Percentiles rank a stretch among this genome's conserved stretches.
phyloP scores from a whole-genome alignment of 352 stramenopile species.

The Phytophthora hibernalis region DNA sequence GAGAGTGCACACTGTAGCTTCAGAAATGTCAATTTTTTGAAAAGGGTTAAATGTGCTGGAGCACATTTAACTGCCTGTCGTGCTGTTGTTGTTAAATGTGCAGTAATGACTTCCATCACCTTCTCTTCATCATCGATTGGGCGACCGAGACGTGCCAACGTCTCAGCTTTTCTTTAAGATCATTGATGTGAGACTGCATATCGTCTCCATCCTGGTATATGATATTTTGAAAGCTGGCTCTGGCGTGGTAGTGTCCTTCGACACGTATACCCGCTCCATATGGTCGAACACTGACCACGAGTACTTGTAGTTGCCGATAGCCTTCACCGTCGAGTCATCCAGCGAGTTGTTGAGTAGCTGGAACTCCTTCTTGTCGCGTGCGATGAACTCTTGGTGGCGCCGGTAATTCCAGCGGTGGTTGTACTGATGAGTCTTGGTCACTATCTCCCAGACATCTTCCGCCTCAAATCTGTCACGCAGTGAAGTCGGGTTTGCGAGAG shows the following conservation, averaged over 20 bases:
- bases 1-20: too few species aligned
- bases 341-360: slow-evolving; percentile 22
- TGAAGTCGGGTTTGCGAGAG: slow-evolving; percentile 12
- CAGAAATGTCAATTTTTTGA: too few species aligned
- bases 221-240: slow-evolving; percentile 2
- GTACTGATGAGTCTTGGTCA: background rate
- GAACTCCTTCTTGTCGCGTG: slow-evolving; percentile 8
- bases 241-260: slow-evolving; percentile 2
- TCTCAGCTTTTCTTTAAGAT: slow-evolving; percentile 12
- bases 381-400: background rate
- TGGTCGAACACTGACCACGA: slow-evolving; percentile 18
- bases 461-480: slow-evolving; percentile 12
- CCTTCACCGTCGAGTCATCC: slow-evolving; percentile 18
- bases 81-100: too few species aligned
- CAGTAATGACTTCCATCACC: too few species aligned
- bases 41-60: too few species aligned
- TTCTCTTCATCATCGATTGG: slow-evolving; percentile 21
- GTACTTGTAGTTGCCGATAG: slow-evolving; percentile 15
- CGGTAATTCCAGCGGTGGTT: background rate
- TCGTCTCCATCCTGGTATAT: slow-evolving; percentile 18
- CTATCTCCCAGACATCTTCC: slow-evolving; percentile 13
- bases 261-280: slow-evolving; percentile 10
- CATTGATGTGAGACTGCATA: slow-evolving; percentile 20
- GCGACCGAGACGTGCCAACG: slow-evolving; percentile 1
- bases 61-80: too few species aligned